Conservation (phyloP, 1,284 basidiomycete species). For the Cryptococcus amylolentus region DNA sequence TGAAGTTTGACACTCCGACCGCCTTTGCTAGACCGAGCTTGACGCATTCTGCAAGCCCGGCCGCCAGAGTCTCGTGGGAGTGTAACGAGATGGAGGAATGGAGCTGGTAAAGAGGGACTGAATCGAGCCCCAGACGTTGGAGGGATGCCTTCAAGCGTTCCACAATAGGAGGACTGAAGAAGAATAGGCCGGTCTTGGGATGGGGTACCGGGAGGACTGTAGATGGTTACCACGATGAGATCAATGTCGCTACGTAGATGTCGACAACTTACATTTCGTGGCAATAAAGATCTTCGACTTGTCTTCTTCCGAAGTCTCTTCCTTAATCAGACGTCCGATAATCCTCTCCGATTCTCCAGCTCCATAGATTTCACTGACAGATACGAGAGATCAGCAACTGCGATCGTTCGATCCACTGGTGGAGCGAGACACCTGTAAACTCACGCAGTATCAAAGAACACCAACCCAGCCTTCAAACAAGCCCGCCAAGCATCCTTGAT, state of each 20-base stretch:
- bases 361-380: slow-evolving; percentile 30
- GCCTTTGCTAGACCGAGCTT: slow-evolving; percentile 38
- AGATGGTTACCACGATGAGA: not conserved
- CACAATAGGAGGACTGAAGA: slow-evolving; percentile 37
- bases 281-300: slow-evolving; percentile 30
- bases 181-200: slow-evolving; percentile 21
- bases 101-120: slow-evolving; percentile 41
- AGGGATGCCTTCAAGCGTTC: slow-evolving; percentile 29
- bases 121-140: slow-evolving; percentile 34
- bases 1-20: slow-evolving; percentile 43
- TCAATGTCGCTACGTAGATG: not conserved
- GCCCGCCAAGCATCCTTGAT: slow-evolving; percentile 37
- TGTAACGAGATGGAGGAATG: slow-evolving; percentile 32
- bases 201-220: slow-evolving; percentile 35
- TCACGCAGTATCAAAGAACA: slow-evolving; percentile 45
- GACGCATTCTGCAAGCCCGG: slow-evolving; percentile 33
- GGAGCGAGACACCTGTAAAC: not conserved
- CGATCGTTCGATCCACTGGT: not conserved
- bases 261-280: slow-evolving; percentile 32
- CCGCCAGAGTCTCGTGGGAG: slow-evolving; percentile 31
- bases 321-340: slow-evolving; percentile 34
- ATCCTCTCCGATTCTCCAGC: slow-evolving; percentile 38
- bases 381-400: not conserved
- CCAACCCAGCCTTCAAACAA: slow-evolving; percentile 29
- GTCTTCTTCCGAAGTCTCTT: slow-evolving; percentile 23